These are phyloP conservation scores for Tylopilus felleus DNA, from an alignment of 768 basidiomycete genomes.

Conservation along the genomic window DNA sequence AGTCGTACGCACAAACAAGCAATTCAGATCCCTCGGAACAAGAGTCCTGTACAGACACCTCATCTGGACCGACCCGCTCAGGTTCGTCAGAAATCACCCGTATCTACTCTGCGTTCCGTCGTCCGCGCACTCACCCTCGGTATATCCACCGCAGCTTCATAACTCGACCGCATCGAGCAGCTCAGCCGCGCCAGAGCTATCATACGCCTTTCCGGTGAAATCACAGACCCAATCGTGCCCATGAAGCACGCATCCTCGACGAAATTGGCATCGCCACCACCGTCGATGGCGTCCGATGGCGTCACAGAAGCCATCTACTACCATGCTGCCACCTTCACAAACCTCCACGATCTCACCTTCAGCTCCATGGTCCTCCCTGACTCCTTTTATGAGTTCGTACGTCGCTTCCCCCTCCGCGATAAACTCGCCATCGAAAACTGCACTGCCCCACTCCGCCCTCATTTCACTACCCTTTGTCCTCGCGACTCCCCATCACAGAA, in stretches of 20 bases:
- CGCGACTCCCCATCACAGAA: slow-evolving; percentile 42
- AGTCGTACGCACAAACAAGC: slow-evolving; percentile 30
- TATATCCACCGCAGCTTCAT: slow-evolving; percentile 10
- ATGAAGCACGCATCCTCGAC: slow-evolving; percentile 28
- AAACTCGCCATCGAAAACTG: slow-evolving; percentile 42
- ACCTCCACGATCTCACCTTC: slow-evolving; percentile 38
- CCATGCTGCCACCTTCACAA: slow-evolving; percentile 25
- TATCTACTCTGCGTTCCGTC: slow-evolving; percentile 16
- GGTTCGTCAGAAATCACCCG: slow-evolving; percentile 21
- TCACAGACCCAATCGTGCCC: slow-evolving; percentile 18
- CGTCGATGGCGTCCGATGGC: slow-evolving; percentile 21
- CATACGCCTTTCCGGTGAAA: slow-evolving; percentile 15
- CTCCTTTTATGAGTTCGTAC: slow-evolving; percentile 34
- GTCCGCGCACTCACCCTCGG: slow-evolving; percentile 25
- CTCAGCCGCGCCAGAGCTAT: slow-evolving; percentile 24
- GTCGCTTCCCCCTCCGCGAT: slow-evolving; percentile 36
- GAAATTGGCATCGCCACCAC: slow-evolving; percentile 16
- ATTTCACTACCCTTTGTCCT: slow-evolving; percentile 24
- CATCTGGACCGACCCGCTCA: slow-evolving; percentile 31
- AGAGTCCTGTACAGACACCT: slow-evolving; percentile 32
- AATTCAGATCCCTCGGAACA: slow-evolving; percentile 29
- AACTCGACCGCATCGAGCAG: slow-evolving; percentile 26
- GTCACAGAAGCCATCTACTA: slow-evolving; percentile 20
- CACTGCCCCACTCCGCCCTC: slow-evolving; percentile 7
- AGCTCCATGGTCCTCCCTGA: slow-evolving; percentile 29